Evolutionary conservation across 805 yeast species (phyloP).

Genomic region (Metschnikowia cubensis): DNA sequence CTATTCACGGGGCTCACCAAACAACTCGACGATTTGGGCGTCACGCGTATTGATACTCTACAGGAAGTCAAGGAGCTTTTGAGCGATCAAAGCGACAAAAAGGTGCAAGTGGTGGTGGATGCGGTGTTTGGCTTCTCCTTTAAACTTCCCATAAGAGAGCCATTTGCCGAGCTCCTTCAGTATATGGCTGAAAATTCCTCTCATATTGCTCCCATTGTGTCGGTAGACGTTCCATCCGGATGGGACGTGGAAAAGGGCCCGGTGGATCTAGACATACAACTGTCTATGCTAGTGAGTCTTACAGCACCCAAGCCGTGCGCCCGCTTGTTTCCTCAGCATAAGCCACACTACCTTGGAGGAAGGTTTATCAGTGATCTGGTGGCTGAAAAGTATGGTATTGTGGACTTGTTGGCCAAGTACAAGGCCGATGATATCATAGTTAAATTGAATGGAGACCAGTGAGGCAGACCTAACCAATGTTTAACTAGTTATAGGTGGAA

Average conservation of each 20-base stretch:
- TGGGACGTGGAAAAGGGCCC: constrained; percentile 92
- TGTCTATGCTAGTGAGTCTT: constrained; percentile 69
- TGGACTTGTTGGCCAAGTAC: constrained; percentile 34
- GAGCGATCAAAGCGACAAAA: background rate
- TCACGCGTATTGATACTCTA: constrained; percentile 49
- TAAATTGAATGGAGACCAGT: constrained; percentile 19
- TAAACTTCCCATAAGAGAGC: constrained; percentile 79
- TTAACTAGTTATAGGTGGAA: too few species aligned
- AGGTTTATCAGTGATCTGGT: constrained; percentile 67
- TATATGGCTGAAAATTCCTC: constrained; percentile 29
- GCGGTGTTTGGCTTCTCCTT: constrained; percentile 92
- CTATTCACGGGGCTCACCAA: constrained; percentile 57
- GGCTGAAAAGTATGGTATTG: constrained; percentile 71
- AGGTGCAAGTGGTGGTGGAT: constrained; percentile 54
- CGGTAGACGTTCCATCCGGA: constrained; percentile 92
- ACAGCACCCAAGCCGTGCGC: constrained; percentile 96
- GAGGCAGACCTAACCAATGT: too few species aligned
- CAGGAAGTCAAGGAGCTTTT: constrained; percentile 24
- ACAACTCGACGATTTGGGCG: constrained; percentile 64
- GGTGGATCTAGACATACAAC: constrained; percentile 43
- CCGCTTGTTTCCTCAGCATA: constrained; percentile 36
- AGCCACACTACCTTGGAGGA: constrained; percentile 82
- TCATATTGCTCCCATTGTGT: constrained; percentile 58
- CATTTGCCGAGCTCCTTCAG: constrained; percentile 50
- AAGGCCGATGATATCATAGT: constrained; percentile 35